Percentiles rank a stretch among this genome's conserved stretches.
Evolutionary conservation across 2,329 filamentous ascomycete species (phyloP).

Genomic region (Pseudogymnoascus sp.): DNA sequence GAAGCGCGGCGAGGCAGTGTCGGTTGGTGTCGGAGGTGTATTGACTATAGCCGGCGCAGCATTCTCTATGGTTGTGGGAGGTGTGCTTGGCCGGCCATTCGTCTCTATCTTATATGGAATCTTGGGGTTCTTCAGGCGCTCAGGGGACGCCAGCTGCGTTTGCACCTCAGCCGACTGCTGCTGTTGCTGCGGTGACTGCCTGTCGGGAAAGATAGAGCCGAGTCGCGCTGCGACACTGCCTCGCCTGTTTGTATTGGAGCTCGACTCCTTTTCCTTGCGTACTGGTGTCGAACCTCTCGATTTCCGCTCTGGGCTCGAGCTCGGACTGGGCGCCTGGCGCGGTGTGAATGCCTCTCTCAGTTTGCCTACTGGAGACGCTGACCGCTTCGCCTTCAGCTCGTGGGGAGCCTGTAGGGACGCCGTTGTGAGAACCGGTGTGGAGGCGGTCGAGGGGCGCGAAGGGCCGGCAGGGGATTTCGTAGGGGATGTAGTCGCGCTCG

Average conservation of each 20-base stretch:
- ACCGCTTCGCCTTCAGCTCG: slow-evolving; percentile 43
- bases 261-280: slow-evolving; percentile 17
- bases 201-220: slow-evolving; percentile 24
- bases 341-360: slow-evolving; percentile 62
- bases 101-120: slow-evolving; percentile 19
- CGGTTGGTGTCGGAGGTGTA: slow-evolving; percentile 57
- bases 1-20: slow-evolving; percentile 28
- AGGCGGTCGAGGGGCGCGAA: slow-evolving; percentile 24
- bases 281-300: slow-evolving; percentile 14
- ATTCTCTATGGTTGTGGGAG: slow-evolving; percentile 20
- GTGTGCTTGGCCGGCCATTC: slow-evolving; percentile 21
- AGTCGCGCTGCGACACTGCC: slow-evolving; percentile 24
- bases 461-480: slow-evolving; percentile 28
- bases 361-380: slow-evolving; percentile 61
- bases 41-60: slow-evolving; percentile 49
- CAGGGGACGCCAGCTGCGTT: background rate
- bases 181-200: slow-evolving; percentile 14
- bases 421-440: slow-evolving; percentile 27
- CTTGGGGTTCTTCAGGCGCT: background rate
- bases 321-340: slow-evolving; percentile 31
- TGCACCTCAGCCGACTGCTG: background rate
- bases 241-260: slow-evolving; percentile 15
- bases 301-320: slow-evolving; percentile 37
- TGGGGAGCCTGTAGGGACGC: slow-evolving; percentile 33
- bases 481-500: slow-evolving; percentile 20